Conservation (phyloP, 2,329 filamentous ascomycete species). For the Pseudogymnoascus sp. region DNA sequence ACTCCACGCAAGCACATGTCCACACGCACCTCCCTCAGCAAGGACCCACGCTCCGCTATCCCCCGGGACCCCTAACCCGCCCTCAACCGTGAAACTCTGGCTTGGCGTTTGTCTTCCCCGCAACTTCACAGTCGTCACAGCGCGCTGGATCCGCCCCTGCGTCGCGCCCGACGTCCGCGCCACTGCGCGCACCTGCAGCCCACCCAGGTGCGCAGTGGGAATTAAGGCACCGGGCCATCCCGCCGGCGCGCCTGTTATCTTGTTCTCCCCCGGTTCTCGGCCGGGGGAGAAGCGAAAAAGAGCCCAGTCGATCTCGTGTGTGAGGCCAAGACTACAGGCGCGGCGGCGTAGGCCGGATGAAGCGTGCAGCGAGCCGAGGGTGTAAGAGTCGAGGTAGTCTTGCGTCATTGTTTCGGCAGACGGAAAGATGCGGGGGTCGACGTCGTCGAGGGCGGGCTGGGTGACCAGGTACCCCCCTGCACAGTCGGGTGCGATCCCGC, state of each 20-base stretch:
- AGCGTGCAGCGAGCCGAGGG: conserved; percentile 76
- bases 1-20: conserved; percentile 85
- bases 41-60: conserved; percentile 93
- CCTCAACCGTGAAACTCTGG: conserved; percentile 55
- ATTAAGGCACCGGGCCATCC: conserved; percentile 49
- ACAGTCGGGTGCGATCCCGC: conserved; percentile 59
- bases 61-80: conserved; percentile 61
- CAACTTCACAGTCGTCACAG: conserved; percentile 78
- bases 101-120: conserved; percentile 75
- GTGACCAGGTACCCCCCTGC: conserved; percentile 75
- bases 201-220: conserved; percentile 54
- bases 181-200: conserved; percentile 75
- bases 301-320: conserved; percentile 95
- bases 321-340: conserved; percentile 52
- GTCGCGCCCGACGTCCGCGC: conserved; percentile 81
- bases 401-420: conserved; percentile 60
- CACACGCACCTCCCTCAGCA: conserved; percentile 73
- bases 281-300: conserved; percentile 70
- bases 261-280: conserved; percentile 63
- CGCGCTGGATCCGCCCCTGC: conserved; percentile 65
- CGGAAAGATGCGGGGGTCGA: conserved; percentile 72
- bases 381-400: conserved; percentile 74
- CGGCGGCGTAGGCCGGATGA: conserved; percentile 82
- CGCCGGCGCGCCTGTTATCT: conserved; percentile 37
- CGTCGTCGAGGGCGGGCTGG: conserved; percentile 83